Conservation (phyloP, 495 filamentous ascomycete species). For the Xylaria acuta region DNA sequence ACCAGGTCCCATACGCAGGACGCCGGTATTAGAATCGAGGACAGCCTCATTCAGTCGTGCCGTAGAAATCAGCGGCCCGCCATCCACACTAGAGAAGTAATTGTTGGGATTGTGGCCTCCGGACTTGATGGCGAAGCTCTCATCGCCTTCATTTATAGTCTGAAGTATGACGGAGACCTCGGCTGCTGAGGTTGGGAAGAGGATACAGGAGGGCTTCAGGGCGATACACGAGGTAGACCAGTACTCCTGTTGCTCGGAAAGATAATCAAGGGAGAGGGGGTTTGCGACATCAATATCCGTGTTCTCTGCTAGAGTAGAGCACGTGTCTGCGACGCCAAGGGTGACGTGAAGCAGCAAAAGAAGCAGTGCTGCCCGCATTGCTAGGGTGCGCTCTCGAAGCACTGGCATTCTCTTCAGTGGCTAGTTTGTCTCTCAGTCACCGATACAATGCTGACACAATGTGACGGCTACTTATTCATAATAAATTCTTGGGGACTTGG, state of each 20-base stretch:
- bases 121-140: slow-evolving; percentile 58
- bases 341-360: slow-evolving; percentile 1
- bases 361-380: slow-evolving; percentile 16
- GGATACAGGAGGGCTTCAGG: slow-evolving; percentile 52
- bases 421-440: neutral
- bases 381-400: neutral
- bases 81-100: slow-evolving; percentile 58
- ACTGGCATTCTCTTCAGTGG: neutral
- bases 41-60: slow-evolving; percentile 50
- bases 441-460: neutral
- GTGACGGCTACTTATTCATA: neutral
- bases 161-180: slow-evolving; percentile 46
- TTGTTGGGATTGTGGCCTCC: slow-evolving; percentile 59
- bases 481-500: neutral
- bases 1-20: slow-evolving; percentile 56
- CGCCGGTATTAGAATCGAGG: slow-evolving; percentile 50
- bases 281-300: slow-evolving; percentile 43
- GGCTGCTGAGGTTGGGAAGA: slow-evolving; percentile 48
- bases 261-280: slow-evolving; percentile 41
- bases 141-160: slow-evolving; percentile 43
- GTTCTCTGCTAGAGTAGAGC: slow-evolving; percentile 38
- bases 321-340: slow-evolving; percentile 37
- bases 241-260: slow-evolving; percentile 51
- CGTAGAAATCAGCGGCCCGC: slow-evolving; percentile 62
- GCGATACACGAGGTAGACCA: slow-evolving; percentile 54